phyloP scores from a whole-genome alignment of 2,329 filamentous ascomycete genomes.

The Xylaria sp. region DNA sequence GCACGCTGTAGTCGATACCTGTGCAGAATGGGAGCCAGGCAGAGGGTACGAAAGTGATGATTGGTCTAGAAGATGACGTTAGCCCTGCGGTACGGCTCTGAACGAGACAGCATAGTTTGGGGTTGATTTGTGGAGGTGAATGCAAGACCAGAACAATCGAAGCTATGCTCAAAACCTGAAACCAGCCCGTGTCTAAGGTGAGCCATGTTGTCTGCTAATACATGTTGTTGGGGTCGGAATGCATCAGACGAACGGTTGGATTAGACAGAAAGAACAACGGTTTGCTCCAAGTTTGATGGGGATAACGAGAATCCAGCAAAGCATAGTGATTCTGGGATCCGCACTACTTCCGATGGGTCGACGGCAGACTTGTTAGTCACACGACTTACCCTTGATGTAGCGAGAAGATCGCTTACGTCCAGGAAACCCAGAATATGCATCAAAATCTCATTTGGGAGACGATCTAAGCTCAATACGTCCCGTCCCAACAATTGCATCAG shows the following conservation, averaged over 20 bases:
- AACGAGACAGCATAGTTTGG: background rate
- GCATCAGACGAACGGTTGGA: conserved; percentile 4
- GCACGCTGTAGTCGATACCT: conserved; percentile 54
- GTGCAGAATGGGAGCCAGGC: conserved; percentile 61
- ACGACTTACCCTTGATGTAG: conserved; percentile 49
- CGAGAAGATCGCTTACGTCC: conserved; percentile 52
- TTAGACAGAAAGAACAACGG: conserved; percentile 1
- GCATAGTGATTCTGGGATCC: background rate
- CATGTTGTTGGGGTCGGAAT: background rate
- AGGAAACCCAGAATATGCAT: conserved; percentile 51
- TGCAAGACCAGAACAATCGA: background rate
- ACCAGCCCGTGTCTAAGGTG: background rate
- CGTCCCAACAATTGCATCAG: conserved; percentile 25
- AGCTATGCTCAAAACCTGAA: background rate
- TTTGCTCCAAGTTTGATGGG: conserved; percentile 2
- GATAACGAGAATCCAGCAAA: conserved; percentile 9
- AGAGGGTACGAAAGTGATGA: conserved; percentile 57
- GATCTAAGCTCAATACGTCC: conserved; percentile 32
- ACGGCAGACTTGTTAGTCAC: background rate
- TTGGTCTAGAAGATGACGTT: conserved; percentile 43
- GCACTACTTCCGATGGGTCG: background rate
- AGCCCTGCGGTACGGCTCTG: conserved; percentile 5
- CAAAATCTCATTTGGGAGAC: conserved; percentile 52
- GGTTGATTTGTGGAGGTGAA: background rate
- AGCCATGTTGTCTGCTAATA: background rate